Percentiles rank a stretch among this genome's conserved stretches.
Evolutionary conservation across 2,329 filamentous ascomycete species (phyloP).

Genomic region (Coniochaeta sp.): DNA sequence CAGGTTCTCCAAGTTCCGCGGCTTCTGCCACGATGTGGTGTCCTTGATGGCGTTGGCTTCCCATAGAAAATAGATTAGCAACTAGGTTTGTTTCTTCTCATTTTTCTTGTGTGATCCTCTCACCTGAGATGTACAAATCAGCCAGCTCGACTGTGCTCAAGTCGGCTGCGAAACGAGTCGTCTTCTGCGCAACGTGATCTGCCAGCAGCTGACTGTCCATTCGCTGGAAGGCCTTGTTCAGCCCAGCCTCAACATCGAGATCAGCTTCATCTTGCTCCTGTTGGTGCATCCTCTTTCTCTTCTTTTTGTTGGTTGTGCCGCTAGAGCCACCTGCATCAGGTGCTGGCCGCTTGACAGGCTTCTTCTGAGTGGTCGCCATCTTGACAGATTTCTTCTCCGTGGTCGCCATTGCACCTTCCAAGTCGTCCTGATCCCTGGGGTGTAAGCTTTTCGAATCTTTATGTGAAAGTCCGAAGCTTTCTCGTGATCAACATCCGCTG

Average conservation of each 20-base stretch:
- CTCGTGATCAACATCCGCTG: background rate
- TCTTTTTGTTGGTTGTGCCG: slow-evolving; percentile 10
- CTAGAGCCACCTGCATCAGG: background rate
- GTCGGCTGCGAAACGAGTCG: slow-evolving; percentile 69
- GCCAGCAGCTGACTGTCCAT: slow-evolving; percentile 81
- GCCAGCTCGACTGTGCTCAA: slow-evolving; percentile 78
- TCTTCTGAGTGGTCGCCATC: background rate
- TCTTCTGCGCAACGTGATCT: slow-evolving; percentile 76
- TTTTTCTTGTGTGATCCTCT: slow-evolving; percentile 10
- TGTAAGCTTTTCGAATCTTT: background rate
- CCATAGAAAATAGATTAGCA: slow-evolving; percentile 3
- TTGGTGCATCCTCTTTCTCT: slow-evolving; percentile 45
- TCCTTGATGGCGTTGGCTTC: slow-evolving; percentile 69
- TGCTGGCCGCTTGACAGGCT: background rate
- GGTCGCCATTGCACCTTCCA: background rate
- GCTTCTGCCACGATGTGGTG: slow-evolving; percentile 64
- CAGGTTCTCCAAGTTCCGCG: slow-evolving; percentile 63
- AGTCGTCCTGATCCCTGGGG: background rate
- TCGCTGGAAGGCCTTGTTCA: slow-evolving; percentile 72
- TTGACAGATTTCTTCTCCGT: background rate
- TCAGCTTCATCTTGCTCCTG: slow-evolving; percentile 45
- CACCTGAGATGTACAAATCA: slow-evolving; percentile 74
- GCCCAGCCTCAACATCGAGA: slow-evolving; percentile 60
- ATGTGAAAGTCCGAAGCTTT: background rate
- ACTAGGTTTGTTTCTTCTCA: background rate